Evolutionary conservation across 495 filamentous ascomycete species (phyloP).

Genomic region (Penicillium herquei): DNA sequence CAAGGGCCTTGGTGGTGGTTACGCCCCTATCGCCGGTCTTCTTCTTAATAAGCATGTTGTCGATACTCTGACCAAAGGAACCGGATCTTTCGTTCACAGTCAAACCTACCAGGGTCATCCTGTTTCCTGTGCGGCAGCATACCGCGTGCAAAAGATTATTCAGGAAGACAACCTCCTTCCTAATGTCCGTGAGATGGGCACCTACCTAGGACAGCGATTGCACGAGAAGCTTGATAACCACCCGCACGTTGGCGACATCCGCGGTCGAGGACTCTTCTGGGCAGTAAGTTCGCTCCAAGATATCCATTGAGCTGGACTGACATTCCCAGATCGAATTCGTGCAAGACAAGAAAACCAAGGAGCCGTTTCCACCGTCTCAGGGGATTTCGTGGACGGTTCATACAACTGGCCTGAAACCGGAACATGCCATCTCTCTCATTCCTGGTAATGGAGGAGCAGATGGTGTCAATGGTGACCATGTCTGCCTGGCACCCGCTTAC

Average conservation of each 20-base stretch:
- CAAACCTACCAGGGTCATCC: slow-evolving; percentile 63
- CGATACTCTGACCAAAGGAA: slow-evolving; percentile 53
- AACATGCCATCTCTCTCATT: slow-evolving; percentile 65
- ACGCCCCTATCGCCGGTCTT: slow-evolving; percentile 60
- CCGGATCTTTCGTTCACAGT: slow-evolving; percentile 54
- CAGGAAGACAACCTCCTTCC: slow-evolving; percentile 45
- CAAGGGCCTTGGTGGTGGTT: slow-evolving; percentile 67
- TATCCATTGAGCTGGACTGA: neutral
- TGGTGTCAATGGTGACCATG: slow-evolving; percentile 66
- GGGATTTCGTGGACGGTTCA: slow-evolving; percentile 48
- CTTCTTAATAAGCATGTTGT: slow-evolving; percentile 55
- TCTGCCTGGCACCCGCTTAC: slow-evolving; percentile 72
- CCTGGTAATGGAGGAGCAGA: slow-evolving; percentile 66
- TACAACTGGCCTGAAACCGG: slow-evolving; percentile 43
- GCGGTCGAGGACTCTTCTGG: slow-evolving; percentile 55
- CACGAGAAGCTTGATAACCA: slow-evolving; percentile 34
- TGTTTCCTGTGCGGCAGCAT: slow-evolving; percentile 53
- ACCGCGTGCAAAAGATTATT: slow-evolving; percentile 56
- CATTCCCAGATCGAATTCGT: slow-evolving; percentile 53
- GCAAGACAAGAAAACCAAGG: slow-evolving; percentile 48
- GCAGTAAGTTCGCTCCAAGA: slow-evolving; percentile 33
- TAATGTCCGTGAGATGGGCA: slow-evolving; percentile 48
- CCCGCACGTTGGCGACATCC: slow-evolving; percentile 51
- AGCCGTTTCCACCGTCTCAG: slow-evolving; percentile 41
- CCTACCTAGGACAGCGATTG: slow-evolving; percentile 37